Evolutionary conservation across 2,329 filamentous ascomycete species (phyloP).

Genomic region (Verticillium dahliae): DNA sequence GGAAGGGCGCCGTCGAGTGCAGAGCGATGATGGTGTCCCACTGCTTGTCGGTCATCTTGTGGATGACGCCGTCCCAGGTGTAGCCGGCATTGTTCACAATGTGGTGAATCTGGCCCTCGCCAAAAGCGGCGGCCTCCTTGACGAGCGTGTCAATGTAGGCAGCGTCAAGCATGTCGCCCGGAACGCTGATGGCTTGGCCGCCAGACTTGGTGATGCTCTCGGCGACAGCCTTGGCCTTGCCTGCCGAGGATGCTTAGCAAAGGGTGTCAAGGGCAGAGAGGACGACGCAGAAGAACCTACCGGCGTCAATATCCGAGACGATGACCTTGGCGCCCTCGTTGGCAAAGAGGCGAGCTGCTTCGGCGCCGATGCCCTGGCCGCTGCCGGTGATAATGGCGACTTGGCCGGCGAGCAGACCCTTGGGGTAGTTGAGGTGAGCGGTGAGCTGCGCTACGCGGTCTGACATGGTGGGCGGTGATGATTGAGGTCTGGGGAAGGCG

Average conservation of each 20-base stretch:
- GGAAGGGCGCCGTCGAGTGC: constrained; percentile 82
- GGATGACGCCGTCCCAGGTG: constrained; percentile 89
- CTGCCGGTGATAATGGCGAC: constrained; percentile 83
- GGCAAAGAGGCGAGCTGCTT: constrained; percentile 73
- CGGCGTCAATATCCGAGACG: constrained; percentile 73
- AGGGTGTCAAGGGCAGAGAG: not conserved
- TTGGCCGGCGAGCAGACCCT: constrained; percentile 71
- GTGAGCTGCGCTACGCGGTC: constrained; percentile 66
- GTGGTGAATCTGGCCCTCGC: constrained; percentile 81
- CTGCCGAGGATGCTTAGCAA: constrained; percentile 27
- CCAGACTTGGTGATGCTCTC: constrained; percentile 61
- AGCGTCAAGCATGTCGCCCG: constrained; percentile 69
- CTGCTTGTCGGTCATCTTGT: constrained; percentile 88
- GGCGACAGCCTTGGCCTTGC: constrained; percentile 63
- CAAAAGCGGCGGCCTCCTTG: constrained; percentile 69
- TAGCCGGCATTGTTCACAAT: constrained; percentile 90
- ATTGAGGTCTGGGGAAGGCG: not conserved
- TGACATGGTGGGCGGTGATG: constrained; percentile 29
- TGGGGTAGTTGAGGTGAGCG: constrained; percentile 74
- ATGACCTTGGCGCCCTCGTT: constrained; percentile 84
- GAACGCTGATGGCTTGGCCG: constrained; percentile 63
- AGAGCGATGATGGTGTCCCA: constrained; percentile 83
- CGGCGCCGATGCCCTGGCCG: constrained; percentile 83
- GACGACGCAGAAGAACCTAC: constrained; percentile 32
- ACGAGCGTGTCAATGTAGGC: constrained; percentile 68